Evolutionary conservation across 2,329 filamentous ascomycete species (phyloP), one percentile per base, ranked within the genome.

Genomic region (Leptographium galeiforme): DNA sequence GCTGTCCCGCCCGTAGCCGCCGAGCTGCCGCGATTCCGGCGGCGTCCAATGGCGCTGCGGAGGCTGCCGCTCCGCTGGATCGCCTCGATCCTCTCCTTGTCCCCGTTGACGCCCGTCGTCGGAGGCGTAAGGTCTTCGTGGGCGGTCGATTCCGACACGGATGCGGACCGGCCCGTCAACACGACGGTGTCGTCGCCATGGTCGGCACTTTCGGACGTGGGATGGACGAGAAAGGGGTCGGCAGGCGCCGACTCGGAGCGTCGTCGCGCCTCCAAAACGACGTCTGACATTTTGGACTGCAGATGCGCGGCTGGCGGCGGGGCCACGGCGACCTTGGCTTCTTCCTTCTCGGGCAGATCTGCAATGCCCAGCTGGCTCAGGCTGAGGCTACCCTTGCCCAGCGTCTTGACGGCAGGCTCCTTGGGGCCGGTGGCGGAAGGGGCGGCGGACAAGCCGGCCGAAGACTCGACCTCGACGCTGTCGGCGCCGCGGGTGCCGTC

Each of bases 361-460:
- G 75, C 68, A 53, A 97, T 87, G 38, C 91, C 91, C 44, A 97
- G 74, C 63, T 95, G 88, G 62, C 87, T 89, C 54, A 97, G 76
- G 65, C 88, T 95, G 48, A 98, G 73, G 63, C 96, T 87, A 6
- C 93, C 93, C 62, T 81, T 82, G 13, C 93, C 93, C 50, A 98
- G 74, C 1, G 93, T 97, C 63, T 91, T 89, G 2, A 96, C 79
- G 1, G 93, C 89, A 13, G 83, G 80, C 60, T 89, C 83, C 61
- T 82, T 86, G 56, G 77, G 76, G 50, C 62, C 64, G 50, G 69
- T 64, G 30, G 69, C 67, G n/a, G 63, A 53, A 12, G 70, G 68
- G 68, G 70, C 12, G 68, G 70, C 11, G 66, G 63, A 3, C 51
- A 44, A 4, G 56, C 33, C 5, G 51, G 33, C 14, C 34, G 56